Percentiles rank a stretch among this genome's conserved stretches.
These are phyloP conservation scores for Yarrowia deformans DNA, from an alignment of 805 yeast species.

Conservation along the genomic window DNA sequence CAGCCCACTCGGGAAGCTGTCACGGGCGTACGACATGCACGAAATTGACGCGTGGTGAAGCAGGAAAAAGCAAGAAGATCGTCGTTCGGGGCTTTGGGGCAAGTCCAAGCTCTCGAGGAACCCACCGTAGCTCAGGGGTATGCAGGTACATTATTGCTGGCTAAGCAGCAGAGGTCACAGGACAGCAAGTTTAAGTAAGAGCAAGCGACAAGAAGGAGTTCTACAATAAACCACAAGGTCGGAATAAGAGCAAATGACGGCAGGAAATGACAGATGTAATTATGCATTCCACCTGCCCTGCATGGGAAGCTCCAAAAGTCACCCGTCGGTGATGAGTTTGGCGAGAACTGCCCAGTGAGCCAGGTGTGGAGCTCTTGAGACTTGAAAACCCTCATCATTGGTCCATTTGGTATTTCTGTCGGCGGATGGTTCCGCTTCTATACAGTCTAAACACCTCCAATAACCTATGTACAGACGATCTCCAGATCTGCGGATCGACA, in stretches of 20 bases:
- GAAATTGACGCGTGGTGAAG: slow-evolving; percentile 17
- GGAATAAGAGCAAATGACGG: background rate
- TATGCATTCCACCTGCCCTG: slow-evolving; percentile 8
- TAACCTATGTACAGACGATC: slow-evolving; percentile 4
- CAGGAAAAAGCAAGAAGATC: slow-evolving; percentile 12
- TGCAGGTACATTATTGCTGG: slow-evolving; percentile 27
- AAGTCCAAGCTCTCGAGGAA: slow-evolving; percentile 13
- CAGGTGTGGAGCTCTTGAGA: background rate
- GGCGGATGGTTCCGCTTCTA: background rate
- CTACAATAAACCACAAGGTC: background rate
- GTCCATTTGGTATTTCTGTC: background rate
- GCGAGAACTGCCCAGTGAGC: background rate
- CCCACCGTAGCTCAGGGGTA: slow-evolving; percentile 6
- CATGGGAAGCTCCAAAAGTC: background rate
- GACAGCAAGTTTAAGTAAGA: slow-evolving; percentile 4
- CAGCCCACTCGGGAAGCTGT: slow-evolving; percentile 28
- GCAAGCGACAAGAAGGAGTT: background rate
- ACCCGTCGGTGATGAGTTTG: background rate
- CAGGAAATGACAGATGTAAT: background rate
- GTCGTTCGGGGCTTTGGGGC: background rate
- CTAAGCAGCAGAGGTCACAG: slow-evolving; percentile 5
- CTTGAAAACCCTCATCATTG: slow-evolving; percentile 5
- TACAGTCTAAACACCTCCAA: slow-evolving; percentile 20
- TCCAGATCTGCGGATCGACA: slow-evolving; percentile 19
- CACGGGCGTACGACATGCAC: slow-evolving; percentile 9